phyloP scores from a whole-genome alignment of 345 rosid genomes.

The Acer negundo region DNA sequence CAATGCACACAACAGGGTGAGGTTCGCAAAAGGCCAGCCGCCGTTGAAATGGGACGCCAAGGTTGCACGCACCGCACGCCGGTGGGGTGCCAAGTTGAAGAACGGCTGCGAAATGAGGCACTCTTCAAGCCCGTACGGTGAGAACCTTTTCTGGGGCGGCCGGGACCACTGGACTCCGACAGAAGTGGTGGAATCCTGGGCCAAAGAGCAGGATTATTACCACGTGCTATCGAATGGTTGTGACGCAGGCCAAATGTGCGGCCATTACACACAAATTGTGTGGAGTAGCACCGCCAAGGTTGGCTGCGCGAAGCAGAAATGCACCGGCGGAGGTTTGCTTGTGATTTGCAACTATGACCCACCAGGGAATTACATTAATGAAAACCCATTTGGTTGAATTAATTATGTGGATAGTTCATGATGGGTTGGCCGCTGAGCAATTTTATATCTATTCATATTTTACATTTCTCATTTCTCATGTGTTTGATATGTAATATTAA shows the following conservation, averaged over 20 bases:
- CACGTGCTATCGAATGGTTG: conserved; percentile 27
- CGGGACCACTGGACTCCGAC: conserved; percentile 32
- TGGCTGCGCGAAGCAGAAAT: conserved; percentile 45
- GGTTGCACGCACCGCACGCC: conserved; percentile 33
- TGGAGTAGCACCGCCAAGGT: conserved; percentile 36
- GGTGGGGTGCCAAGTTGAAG: conserved; percentile 13
- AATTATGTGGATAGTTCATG: neutral
- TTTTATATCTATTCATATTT: neutral
- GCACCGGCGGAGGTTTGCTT: conserved; percentile 26
- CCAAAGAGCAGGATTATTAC: conserved; percentile 29
- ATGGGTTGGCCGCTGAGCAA: neutral
- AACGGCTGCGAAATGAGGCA: conserved; percentile 43
- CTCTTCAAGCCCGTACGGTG: conserved; percentile 44
- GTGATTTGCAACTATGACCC: conserved; percentile 49
- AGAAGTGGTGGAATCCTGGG: conserved; percentile 43
- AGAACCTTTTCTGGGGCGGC: conserved; percentile 52
- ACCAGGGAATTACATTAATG: conserved; percentile 41
- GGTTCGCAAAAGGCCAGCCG: conserved; percentile 27
- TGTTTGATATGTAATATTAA: neutral
- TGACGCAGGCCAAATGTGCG: conserved; percentile 34
- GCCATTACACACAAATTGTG: conserved; percentile 58
- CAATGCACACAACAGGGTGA: conserved; percentile 37
- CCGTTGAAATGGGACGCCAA: conserved; percentile 36
- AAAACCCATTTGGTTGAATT: conserved; percentile 34
- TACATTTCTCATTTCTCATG: neutral